Percentiles rank a stretch among this genome's conserved stretches.
Conservation (phyloP, 2,329 filamentous ascomycete species). For the Emericellopsis atlantica region DNA sequence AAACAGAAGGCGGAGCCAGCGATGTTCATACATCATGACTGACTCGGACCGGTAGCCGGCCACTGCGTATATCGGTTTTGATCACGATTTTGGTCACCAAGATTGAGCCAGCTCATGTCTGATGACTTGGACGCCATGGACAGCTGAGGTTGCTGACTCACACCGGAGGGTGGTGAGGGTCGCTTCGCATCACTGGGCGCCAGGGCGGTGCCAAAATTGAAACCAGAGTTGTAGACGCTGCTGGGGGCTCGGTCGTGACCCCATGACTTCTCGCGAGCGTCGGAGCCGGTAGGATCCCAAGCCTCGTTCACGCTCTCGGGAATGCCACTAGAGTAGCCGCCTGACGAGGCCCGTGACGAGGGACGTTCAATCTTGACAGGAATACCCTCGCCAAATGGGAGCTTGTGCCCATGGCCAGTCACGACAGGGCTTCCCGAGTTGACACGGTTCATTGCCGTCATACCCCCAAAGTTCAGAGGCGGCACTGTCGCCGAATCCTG, state of each 20-base stretch:
- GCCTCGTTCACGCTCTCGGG: conserved; percentile 49
- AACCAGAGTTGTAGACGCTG: conserved; percentile 34
- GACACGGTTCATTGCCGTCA: conserved; percentile 52
- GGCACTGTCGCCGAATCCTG: conserved; percentile 59
- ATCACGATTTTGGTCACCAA: conserved; percentile 32
- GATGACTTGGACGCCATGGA: conserved; percentile 35
- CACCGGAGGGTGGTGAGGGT: conserved; percentile 17
- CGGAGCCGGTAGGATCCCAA: conserved; percentile 32
- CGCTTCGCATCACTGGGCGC: conserved; percentile 18
- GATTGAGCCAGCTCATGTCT: conserved; percentile 74
- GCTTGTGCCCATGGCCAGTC: conserved; percentile 34
- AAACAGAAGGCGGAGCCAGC: background rate
- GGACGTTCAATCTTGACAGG: conserved; percentile 49
- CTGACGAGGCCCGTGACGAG: conserved; percentile 34
- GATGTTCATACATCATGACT: background rate
- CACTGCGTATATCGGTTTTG: too few relatives aligned
- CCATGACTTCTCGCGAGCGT: conserved; percentile 32
- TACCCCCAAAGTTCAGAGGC: conserved; percentile 53
- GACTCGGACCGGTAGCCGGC: background rate
- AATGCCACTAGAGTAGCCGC: conserved; percentile 51
- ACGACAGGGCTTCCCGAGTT: conserved; percentile 59
- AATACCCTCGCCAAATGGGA: conserved; percentile 42
- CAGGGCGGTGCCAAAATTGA: conserved; percentile 28
- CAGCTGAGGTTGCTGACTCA: conserved; percentile 37
- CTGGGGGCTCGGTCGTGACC: conserved; percentile 35